Percentiles rank a stretch among this genome's conserved stretches.
Conservation (phyloP, 2,329 filamentous ascomycete species). For the Alternaria novae-zelandiae region DNA sequence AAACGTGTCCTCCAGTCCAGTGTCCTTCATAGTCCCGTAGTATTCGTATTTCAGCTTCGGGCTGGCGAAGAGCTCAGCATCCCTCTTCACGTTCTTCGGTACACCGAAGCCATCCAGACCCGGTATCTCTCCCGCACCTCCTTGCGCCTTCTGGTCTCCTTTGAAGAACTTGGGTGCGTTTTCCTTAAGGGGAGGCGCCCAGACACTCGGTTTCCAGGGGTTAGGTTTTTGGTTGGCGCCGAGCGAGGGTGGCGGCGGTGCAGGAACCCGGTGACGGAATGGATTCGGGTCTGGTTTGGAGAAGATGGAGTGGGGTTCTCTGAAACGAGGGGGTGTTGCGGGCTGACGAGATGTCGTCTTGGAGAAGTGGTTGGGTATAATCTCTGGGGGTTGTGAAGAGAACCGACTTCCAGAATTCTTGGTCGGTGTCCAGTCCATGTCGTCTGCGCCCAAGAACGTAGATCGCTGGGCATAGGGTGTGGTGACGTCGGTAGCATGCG, state of each 20-base stretch:
- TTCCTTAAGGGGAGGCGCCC: slow-evolving; percentile 59
- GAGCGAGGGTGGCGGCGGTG: slow-evolving; percentile 63
- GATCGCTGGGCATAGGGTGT: slow-evolving; percentile 25
- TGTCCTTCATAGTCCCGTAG: slow-evolving; percentile 38
- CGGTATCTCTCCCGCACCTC: slow-evolving; percentile 18
- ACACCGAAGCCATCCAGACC: slow-evolving; percentile 31
- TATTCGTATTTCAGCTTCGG: slow-evolving; percentile 45
- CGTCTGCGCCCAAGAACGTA: slow-evolving; percentile 51
- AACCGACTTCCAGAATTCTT: slow-evolving; percentile 21
- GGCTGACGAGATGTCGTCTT: slow-evolving; percentile 9
- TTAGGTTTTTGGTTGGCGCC: slow-evolving; percentile 66
- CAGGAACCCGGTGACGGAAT: slow-evolving; percentile 74
- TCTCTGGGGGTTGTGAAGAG: slow-evolving; percentile 45
- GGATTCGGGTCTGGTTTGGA: slow-evolving; percentile 54
- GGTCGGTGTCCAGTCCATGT: slow-evolving; percentile 78
- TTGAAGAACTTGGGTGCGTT: slow-evolving; percentile 61
- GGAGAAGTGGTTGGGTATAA: slow-evolving; percentile 28
- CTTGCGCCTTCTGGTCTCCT: slow-evolving; percentile 36
- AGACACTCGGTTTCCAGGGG: slow-evolving; percentile 57
- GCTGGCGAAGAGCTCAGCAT: slow-evolving; percentile 38
- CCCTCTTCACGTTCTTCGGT: slow-evolving; percentile 34
- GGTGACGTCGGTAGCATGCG: slow-evolving; percentile 33
- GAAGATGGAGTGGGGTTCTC: slow-evolving; percentile 30
- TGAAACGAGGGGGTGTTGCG: slow-evolving; percentile 10
- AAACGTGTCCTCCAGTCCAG: slow-evolving; percentile 43